These are phyloP conservation scores for Phlyctochytrium bullatum DNA, from an alignment of 192 early-diverging fungal genomes.

Conservation along the genomic window DNA sequence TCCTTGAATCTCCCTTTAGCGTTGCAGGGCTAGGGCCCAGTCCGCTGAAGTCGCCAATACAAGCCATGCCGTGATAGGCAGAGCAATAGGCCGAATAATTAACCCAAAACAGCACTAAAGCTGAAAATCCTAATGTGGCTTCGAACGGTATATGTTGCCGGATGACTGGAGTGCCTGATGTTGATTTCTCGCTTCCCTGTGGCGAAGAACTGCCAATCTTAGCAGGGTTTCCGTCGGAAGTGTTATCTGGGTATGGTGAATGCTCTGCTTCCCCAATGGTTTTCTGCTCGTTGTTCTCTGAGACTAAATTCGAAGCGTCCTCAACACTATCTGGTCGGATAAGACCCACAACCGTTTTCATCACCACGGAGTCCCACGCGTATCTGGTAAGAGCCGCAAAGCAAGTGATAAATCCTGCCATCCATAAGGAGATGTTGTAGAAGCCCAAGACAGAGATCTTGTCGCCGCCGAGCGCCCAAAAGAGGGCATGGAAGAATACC, in stretches of 20 bases:
- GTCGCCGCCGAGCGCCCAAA: neutral
- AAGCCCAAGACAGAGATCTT: neutral
- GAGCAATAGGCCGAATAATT: neutral
- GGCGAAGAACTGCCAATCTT: too few relatives aligned
- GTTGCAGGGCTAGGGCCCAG: neutral
- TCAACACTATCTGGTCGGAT: too few relatives aligned
- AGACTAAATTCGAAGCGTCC: too few relatives aligned
- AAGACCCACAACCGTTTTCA: too few relatives aligned
- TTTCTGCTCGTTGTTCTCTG: too few relatives aligned
- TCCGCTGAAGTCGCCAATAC: neutral
- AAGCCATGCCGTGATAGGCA: neutral
- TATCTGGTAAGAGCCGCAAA: neutral
- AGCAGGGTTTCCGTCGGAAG: too few relatives aligned
- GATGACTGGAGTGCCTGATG: too few relatives aligned
- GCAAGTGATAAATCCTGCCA: neutral
- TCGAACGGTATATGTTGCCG: too few relatives aligned
- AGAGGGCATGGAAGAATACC: neutral
- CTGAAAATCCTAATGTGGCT: neutral
- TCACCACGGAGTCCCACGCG: neutral
- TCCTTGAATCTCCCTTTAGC: neutral
- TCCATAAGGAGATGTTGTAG: neutral
- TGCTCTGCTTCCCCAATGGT: too few relatives aligned
- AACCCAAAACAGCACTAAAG: neutral
- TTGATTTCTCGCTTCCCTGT: too few relatives aligned
- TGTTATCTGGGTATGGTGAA: too few relatives aligned